Conservation (phyloP, 2,329 filamentous ascomycete genomes). For the Alternaria viburni region DNA sequence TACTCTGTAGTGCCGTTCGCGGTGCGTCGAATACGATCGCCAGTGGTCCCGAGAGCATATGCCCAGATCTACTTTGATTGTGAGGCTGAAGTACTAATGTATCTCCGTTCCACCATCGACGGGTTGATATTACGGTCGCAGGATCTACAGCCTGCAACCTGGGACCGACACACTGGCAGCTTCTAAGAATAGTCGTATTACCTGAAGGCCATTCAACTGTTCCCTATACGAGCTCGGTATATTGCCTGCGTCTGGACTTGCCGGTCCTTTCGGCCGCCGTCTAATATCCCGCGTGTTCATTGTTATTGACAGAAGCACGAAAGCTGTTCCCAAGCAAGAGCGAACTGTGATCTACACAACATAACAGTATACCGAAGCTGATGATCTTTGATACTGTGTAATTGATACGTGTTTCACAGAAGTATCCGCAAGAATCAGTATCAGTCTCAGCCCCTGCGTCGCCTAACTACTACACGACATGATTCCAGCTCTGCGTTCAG, state of each 20-base stretch:
- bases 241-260: slow-evolving; percentile 7
- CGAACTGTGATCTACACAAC: not conserved
- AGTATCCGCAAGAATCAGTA: not conserved
- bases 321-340: not conserved
- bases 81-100: slow-evolving; percentile 34
- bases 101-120: slow-evolving; percentile 19
- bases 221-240: slow-evolving; percentile 8
- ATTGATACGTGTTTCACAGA: not conserved
- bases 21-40: not conserved
- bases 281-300: not conserved
- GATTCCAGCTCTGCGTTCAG: slow-evolving; percentile 2
- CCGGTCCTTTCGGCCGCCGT: slow-evolving; percentile 2
- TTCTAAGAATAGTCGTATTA: slow-evolving; percentile 15
- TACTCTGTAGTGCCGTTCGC: no score
- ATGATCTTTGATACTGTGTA: not conserved
- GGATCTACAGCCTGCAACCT: slow-evolving; percentile 10
- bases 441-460: not conserved
- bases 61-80: not conserved
- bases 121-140: slow-evolving; percentile 26
- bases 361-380: not conserved
- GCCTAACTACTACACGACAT: slow-evolving; percentile 6
- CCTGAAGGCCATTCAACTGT: not conserved
- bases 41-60: not conserved
- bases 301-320: not conserved
- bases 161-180: slow-evolving; percentile 5